Conservation (phyloP, 139 green algal species). For the Tetraselmis striata region DNA sequence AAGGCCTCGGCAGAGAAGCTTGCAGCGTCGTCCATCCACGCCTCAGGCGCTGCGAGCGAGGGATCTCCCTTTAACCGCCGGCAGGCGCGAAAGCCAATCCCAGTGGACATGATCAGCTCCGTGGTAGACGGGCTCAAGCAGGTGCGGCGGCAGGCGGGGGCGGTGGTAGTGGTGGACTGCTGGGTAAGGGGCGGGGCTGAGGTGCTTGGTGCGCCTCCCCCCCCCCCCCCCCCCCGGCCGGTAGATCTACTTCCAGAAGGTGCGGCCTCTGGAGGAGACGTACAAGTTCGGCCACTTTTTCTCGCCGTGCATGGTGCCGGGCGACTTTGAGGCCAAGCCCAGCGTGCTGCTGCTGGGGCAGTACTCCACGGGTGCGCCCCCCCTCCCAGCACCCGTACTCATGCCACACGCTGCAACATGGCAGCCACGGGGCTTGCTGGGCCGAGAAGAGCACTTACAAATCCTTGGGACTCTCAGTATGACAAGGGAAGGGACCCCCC, state of each 20-base stretch:
- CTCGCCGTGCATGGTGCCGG: constrained; percentile 66
- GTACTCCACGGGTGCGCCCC: constrained; percentile 77
- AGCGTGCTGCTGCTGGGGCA: constrained; percentile 93
- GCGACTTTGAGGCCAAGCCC: constrained; percentile 96
- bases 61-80: constrained; percentile 2
- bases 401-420: no score
- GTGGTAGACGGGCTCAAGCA: constrained; percentile 86
- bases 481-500: no score
- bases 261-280: constrained; percentile 78
- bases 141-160: no score
- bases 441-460: no score
- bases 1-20: not conserved
- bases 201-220: no score
- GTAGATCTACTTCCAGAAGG: constrained; percentile 88
- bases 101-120: constrained; percentile 61
- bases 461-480: no score
- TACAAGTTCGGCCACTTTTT: constrained; percentile 94
- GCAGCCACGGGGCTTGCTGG: no score
- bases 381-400: no score
- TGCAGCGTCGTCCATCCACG: not conserved
- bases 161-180: no score
- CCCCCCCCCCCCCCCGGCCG: no score
- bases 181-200: no score
- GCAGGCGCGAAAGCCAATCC: constrained; percentile 31
- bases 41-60: not conserved